These are phyloP conservation scores for Rhizophagus prolifer DNA, from an alignment of 192 early-diverging fungal genomes.

Conservation along the genomic window DNA sequence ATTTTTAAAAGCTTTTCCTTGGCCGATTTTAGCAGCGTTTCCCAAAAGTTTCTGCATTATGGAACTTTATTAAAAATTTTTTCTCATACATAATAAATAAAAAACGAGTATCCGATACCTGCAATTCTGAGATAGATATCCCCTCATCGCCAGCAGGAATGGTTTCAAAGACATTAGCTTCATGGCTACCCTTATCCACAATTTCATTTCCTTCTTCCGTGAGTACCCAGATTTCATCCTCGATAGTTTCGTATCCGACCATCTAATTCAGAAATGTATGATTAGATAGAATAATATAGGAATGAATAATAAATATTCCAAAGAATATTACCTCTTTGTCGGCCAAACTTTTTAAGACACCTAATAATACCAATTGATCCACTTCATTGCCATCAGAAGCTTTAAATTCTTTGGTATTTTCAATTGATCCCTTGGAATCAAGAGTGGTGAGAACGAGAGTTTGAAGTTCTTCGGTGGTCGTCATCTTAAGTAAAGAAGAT, in stretches of 20 bases:
- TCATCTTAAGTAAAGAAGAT: slow-evolving; percentile 26
- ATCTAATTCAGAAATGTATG: slow-evolving; percentile 55
- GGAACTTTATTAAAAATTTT: background rate
- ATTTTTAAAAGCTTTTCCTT: slow-evolving; percentile 94
- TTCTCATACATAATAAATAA: background rate
- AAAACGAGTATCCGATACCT: background rate
- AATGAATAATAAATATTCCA: background rate
- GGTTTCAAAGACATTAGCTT: slow-evolving; percentile 87
- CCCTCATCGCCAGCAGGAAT: slow-evolving; percentile 80
- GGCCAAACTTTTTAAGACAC: slow-evolving; percentile 77
- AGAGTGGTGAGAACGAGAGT: slow-evolving; percentile 63
- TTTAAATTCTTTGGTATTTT: slow-evolving; percentile 64
- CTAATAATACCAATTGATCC: slow-evolving; percentile 70
- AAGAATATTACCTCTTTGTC: slow-evolving; percentile 72
- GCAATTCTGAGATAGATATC: slow-evolving; percentile 79
- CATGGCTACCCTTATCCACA: slow-evolving; percentile 85
- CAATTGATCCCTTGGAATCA: slow-evolving; percentile 68
- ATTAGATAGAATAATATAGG: background rate
- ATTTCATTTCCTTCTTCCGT: slow-evolving; percentile 89
- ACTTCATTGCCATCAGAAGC: slow-evolving; percentile 55
- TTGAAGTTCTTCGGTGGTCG: slow-evolving; percentile 50
- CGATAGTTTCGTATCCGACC: slow-evolving; percentile 76
- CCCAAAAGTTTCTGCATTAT: slow-evolving; percentile 57
- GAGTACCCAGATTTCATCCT: slow-evolving; percentile 77
- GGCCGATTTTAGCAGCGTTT: slow-evolving; percentile 82